A percentile compares a stretch with the other conserved stretches of the same genome.
phyloP scores from a whole-genome alignment of 768 basidiomycete genomes.

The Agaricus blazei region DNA sequence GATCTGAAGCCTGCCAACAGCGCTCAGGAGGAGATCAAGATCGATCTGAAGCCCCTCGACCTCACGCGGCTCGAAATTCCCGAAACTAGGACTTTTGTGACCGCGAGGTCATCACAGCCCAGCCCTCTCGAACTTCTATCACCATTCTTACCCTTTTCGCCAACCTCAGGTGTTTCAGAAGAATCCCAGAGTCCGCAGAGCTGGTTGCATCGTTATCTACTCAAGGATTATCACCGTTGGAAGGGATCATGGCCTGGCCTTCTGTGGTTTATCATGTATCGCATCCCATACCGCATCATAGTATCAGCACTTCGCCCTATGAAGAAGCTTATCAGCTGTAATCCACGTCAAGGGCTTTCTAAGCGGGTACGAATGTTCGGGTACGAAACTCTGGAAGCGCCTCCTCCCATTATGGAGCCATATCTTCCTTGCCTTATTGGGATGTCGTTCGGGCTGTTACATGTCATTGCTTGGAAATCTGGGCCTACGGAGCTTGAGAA shows the following conservation, averaged over 20 bases:
- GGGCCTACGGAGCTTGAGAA: neutral
- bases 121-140: neutral
- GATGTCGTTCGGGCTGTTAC: neutral
- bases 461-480: neutral
- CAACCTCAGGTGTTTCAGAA: neutral
- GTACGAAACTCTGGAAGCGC: neutral
- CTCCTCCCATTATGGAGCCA: neutral
- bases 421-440: conserved; percentile 1
- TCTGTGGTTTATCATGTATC: neutral
- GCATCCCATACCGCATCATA: neutral
- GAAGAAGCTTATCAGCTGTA: neutral
- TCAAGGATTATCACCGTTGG: neutral
- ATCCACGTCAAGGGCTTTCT: neutral
- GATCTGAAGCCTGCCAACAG: neutral
- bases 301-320: neutral
- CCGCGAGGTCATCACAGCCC: neutral
- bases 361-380: neutral
- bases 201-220: neutral
- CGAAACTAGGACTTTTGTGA: too few relatives aligned
- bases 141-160: neutral
- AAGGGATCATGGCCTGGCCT: neutral
- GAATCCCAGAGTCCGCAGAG: neutral
- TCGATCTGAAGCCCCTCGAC: too few relatives aligned
- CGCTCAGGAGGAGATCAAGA: neutral
- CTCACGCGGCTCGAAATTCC: too few relatives aligned